A percentile compares a stretch with the other conserved stretches of the same genome.
Evolutionary conservation across 83 land plant genomes (phyloP).

Genomic region (Picea abies): DNA sequence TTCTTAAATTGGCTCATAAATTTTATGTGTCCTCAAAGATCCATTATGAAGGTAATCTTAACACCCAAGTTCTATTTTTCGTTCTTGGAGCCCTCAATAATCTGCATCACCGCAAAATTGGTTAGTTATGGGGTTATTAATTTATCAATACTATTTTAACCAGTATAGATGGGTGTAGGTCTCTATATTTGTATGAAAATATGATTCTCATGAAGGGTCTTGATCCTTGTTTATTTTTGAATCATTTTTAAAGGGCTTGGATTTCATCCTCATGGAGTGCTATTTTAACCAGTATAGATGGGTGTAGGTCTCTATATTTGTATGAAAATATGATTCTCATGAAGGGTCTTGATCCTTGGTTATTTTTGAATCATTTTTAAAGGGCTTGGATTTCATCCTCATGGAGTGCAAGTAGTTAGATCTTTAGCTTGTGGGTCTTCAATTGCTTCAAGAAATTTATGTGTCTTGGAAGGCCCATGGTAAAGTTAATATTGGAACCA

Average conservation of each 20-base stretch:
- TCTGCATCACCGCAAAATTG: too few species aligned
- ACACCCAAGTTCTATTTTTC: too few species aligned
- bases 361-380: too few species aligned
- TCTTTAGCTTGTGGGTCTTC: conserved; percentile 80
- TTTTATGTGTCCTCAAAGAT: too few species aligned
- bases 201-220: conserved; percentile 85
- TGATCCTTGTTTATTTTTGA: conserved; percentile 35
- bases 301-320: conserved; percentile 85
- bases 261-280: conserved; percentile 44
- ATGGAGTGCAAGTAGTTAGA: conserved; percentile 49
- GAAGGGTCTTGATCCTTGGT: conserved; percentile 77
- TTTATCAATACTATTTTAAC: conserved; percentile 54
- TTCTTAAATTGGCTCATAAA: too few species aligned
- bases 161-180: conserved; percentile 80
- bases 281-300: conserved; percentile 67
- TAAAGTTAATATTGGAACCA: too few species aligned
- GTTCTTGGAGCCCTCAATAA: too few species aligned
- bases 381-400: conserved; percentile 42
- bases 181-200: conserved; percentile 79
- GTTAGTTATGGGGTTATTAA: too few species aligned
- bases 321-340: conserved; percentile 76
- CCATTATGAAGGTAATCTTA: too few species aligned
- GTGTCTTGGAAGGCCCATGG: too few species aligned
- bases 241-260: too few species aligned
- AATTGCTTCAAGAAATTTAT: too few species aligned